A percentile compares a stretch with the other conserved stretches of the same genome.
These are phyloP conservation scores for Dothistroma septosporum DNA, from an alignment of 2,329 filamentous ascomycete genomes.

Conservation along the genomic window DNA sequence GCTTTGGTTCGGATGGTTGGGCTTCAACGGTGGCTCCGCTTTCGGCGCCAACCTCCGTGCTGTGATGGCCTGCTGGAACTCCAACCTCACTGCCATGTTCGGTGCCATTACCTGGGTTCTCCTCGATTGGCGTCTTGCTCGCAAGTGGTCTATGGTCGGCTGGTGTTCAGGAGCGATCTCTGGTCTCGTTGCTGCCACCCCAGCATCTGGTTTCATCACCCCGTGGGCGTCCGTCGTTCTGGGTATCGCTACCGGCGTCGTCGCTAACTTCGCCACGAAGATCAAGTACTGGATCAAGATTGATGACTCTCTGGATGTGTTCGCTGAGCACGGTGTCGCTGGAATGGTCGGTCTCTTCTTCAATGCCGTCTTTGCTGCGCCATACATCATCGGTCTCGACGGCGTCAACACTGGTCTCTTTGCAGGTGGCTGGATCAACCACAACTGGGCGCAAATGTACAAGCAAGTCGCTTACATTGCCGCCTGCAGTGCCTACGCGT, in stretches of 20 bases:
- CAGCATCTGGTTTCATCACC: conserved; percentile 73
- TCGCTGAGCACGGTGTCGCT: conserved; percentile 82
- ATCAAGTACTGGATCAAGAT: conserved; percentile 72
- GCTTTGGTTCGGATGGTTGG: conserved; percentile 98
- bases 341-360: conserved; percentile 77
- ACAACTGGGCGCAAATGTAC: conserved; percentile 70
- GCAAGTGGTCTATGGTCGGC: conserved; percentile 91
- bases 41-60: conserved; percentile 78
- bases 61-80: conserved; percentile 97
- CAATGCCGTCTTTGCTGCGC: conserved; percentile 67
- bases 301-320: conserved; percentile 85
- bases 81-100: conserved; percentile 87
- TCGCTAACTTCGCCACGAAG: conserved; percentile 84
- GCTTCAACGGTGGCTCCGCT: conserved; percentile 96
- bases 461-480: conserved; percentile 75
- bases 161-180: conserved; percentile 89
- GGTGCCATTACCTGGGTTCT: conserved; percentile 89
- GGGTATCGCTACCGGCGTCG: conserved; percentile 59
- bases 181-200: conserved; percentile 81
- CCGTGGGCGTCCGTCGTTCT: conserved; percentile 61
- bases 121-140: conserved; percentile 88
- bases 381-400: conserved; percentile 69
- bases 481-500: conserved; percentile 63
- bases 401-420: conserved; percentile 61
- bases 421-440: conserved; percentile 67